phyloP scores from a whole-genome alignment of 345 rosid species.

The Eucalyptus tenuipes region DNA sequence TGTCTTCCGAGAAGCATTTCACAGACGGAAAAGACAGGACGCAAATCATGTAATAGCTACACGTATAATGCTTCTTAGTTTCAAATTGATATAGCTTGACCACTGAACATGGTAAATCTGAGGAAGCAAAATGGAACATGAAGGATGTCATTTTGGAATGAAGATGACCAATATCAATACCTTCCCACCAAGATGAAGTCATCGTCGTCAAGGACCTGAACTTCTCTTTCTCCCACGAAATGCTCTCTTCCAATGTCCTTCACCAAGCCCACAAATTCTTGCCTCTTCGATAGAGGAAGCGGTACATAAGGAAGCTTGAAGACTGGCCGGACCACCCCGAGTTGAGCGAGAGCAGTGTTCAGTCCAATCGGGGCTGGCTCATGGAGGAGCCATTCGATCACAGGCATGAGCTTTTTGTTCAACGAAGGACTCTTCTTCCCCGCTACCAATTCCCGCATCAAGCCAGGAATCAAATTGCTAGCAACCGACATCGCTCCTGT shows the following conservation, averaged over 20 bases:
- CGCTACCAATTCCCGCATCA: slow-evolving; percentile 56
- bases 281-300: slow-evolving; percentile 45
- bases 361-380: slow-evolving; percentile 85
- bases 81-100: background rate
- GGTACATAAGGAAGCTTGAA: slow-evolving; percentile 80
- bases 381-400: slow-evolving; percentile 62
- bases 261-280: slow-evolving; percentile 65
- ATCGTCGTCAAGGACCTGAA: slow-evolving; percentile 60
- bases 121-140: background rate
- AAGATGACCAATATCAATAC: background rate
- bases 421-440: slow-evolving; percentile 45
- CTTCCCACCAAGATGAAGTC: slow-evolving; percentile 53
- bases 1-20: background rate
- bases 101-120: background rate
- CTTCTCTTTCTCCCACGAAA: slow-evolving; percentile 70
- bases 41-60: background rate
- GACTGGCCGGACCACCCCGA: slow-evolving; percentile 73
- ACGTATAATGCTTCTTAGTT: background rate
- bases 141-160: background rate
- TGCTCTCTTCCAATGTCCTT: slow-evolving; percentile 52
- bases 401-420: slow-evolving; percentile 56
- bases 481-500: slow-evolving; percentile 68
- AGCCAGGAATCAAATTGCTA: slow-evolving; percentile 65
- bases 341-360: slow-evolving; percentile 82
- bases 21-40: background rate